A percentile compares a stretch with the other conserved stretches of the same genome.
Conservation (phyloP, 768 basidiomycete species). For the Leccinum variicolor region DNA sequence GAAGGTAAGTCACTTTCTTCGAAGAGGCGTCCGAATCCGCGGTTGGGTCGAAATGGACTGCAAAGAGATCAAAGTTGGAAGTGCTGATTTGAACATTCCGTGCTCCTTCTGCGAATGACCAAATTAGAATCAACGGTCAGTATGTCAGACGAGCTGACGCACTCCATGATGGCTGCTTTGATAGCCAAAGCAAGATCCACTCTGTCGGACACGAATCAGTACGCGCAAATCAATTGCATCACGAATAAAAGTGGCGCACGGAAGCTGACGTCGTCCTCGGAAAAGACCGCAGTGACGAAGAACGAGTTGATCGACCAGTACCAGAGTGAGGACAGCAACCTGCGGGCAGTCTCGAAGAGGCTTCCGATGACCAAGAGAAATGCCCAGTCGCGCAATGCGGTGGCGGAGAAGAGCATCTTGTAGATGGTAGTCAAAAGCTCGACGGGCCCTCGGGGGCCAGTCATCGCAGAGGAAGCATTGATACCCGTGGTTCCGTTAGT, state of each 20-base stretch:
- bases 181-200: constrained; percentile 73
- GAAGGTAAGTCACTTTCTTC: constrained; percentile 35
- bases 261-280: constrained; percentile 55
- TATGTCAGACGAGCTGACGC: constrained; percentile 17
- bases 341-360: constrained; percentile 54
- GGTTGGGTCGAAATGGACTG: constrained; percentile 16
- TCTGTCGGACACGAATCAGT: constrained; percentile 32
- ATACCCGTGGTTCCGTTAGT: constrained; percentile 7
- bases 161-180: constrained; percentile 60
- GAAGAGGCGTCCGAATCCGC: constrained; percentile 21
- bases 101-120: constrained; percentile 29
- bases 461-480: constrained; percentile 14
- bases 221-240: not conserved
- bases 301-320: constrained; percentile 45
- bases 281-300: constrained; percentile 61
- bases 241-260: constrained; percentile 35
- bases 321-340: constrained; percentile 43
- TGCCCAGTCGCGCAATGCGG: constrained; percentile 59
- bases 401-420: constrained; percentile 46
- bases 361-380: constrained; percentile 63
- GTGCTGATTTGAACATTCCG: constrained; percentile 55
- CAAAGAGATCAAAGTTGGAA: constrained; percentile 30
- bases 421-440: constrained; percentile 36
- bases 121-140: not conserved
- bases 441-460: constrained; percentile 17